Percentiles rank a stretch among this genome's conserved stretches.
phyloP scores from a whole-genome alignment of 164 flowering plant species.

The Liquidambar formosana region DNA sequence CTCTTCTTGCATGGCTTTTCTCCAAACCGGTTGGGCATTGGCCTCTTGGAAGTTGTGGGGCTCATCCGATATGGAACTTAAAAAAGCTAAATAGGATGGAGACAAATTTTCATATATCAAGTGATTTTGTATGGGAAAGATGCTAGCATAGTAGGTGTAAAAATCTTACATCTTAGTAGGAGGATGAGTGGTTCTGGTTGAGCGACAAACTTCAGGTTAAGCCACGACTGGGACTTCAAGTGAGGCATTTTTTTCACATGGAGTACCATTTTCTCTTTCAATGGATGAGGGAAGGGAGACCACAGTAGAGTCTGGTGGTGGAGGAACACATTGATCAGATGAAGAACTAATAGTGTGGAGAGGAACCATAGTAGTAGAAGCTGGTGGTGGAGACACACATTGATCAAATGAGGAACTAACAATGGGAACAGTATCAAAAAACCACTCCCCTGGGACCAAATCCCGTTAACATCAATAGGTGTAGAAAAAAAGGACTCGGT shows the following conservation, averaged over 20 bases:
- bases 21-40: conserved; percentile 3
- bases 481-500: conserved; percentile 8
- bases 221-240: neutral
- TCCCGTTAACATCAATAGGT: neutral
- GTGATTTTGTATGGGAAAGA: neutral
- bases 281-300: too few species aligned
- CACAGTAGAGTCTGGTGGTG: too few species aligned
- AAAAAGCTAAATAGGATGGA: neutral
- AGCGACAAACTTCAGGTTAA: neutral
- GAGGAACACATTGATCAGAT: too few species aligned
- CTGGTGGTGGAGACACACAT: too few species aligned
- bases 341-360: too few species aligned
- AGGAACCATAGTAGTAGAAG: too few species aligned
- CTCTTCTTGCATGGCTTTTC: conserved; percentile 20
- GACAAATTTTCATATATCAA: conserved; percentile 3
- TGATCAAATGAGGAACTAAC: too few species aligned
- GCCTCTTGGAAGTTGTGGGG: neutral
- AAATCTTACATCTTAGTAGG: neutral
- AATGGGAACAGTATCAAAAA: neutral
- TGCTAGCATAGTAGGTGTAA: neutral
- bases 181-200: neutral
- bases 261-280: too few species aligned
- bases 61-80: neutral
- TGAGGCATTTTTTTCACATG: too few species aligned
- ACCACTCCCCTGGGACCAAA: neutral